Evolutionary conservation across 2,329 filamentous ascomycete species (phyloP).

Genomic region (Celoporthe dispersa): DNA sequence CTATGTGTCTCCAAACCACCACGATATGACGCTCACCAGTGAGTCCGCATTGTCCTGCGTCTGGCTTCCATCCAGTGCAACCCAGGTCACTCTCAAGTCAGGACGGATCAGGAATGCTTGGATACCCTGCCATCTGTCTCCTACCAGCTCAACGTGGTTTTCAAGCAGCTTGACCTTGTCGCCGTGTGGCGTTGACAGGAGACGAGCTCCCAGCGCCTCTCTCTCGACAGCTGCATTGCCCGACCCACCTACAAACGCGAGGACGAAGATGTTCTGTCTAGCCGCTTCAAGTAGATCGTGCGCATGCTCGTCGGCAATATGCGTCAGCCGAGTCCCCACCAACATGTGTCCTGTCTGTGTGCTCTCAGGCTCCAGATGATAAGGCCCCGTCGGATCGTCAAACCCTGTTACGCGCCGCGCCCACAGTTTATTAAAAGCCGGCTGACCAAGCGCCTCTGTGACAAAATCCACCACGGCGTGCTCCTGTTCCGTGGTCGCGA

Average conservation of each 20-base stretch:
- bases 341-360: not conserved
- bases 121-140: conserved; percentile 19
- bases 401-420: conserved; percentile 22
- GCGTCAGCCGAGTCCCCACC: conserved; percentile 20
- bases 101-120: conserved; percentile 22
- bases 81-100: conserved; percentile 26
- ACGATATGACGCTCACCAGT: conserved; percentile 6
- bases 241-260: not conserved
- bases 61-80: conserved; percentile 6
- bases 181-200: not conserved
- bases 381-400: conserved; percentile 22
- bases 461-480: conserved; percentile 20
- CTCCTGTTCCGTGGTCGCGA: conserved; percentile 9
- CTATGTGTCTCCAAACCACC: conserved; percentile 20
- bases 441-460: conserved; percentile 16
- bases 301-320: conserved; percentile 12
- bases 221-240: not conserved
- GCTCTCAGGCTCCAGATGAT: not conserved
- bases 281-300: conserved; percentile 9
- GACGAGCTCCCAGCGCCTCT: not conserved
- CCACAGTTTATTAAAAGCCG: conserved; percentile 17
- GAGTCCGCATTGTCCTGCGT: not conserved
- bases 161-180: not conserved
- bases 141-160: not conserved
- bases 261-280: conserved; percentile 22